Conservation (phyloP, 345 rosid genomes). For the Rhodamnia rubescens region DNA sequence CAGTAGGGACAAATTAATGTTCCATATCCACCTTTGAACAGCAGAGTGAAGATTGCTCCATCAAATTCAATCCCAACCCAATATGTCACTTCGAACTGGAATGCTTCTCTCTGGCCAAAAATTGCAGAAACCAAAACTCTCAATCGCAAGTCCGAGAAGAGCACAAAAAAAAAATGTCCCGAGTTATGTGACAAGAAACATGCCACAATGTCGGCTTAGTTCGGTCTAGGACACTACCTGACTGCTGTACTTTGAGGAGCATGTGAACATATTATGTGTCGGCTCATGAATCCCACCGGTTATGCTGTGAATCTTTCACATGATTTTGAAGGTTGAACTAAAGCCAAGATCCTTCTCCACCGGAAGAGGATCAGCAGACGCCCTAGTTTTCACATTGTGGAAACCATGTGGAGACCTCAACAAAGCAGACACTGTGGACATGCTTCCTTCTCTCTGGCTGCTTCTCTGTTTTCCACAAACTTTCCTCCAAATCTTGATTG, state of each 20-base stretch:
- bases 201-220: neutral
- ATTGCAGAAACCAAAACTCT: neutral
- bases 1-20: neutral
- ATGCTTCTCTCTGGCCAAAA: neutral
- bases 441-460: neutral
- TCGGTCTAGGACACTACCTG: neutral
- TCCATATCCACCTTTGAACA: neutral
- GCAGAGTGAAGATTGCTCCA: neutral
- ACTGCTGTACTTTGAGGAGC: neutral
- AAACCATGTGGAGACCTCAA: neutral
- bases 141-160: neutral
- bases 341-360: neutral
- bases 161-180: neutral
- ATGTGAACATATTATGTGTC: neutral
- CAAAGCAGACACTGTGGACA: neutral
- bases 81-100: neutral
- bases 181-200: neutral
- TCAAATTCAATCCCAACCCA: neutral
- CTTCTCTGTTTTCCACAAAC: neutral
- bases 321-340: neutral
- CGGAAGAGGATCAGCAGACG: neutral
- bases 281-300: neutral
- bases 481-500: neutral
- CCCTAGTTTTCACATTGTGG: neutral
- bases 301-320: neutral